Conservation (phyloP, 306 rosid genomes). For the Ziziphus jujuba region DNA sequence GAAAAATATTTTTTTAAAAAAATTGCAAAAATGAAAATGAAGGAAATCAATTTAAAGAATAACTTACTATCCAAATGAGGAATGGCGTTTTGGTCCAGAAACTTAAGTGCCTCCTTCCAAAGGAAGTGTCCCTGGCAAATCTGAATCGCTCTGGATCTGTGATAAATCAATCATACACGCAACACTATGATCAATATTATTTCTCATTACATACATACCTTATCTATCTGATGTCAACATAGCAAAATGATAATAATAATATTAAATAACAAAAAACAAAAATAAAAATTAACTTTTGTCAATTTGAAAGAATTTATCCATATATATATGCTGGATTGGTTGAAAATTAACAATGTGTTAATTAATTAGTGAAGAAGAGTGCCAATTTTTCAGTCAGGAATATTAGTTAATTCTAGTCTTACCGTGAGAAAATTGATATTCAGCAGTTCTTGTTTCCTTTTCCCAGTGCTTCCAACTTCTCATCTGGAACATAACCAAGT, state of each 20-base stretch:
- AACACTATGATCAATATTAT: not conserved
- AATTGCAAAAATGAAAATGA: not conserved
- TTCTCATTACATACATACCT: too few species aligned
- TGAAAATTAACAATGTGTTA: too few species aligned
- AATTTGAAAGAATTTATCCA: too few species aligned
- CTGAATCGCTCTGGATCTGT: conserved; percentile 88
- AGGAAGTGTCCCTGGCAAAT: conserved; percentile 86
- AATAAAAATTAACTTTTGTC: too few species aligned
- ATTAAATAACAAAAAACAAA: too few species aligned
- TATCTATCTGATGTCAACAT: too few species aligned
- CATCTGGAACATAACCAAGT: conserved; percentile 50
- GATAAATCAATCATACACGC: not conserved
- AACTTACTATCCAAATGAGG: conserved; percentile 82
- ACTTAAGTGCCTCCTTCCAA: conserved; percentile 87
- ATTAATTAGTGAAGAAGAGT: too few species aligned
- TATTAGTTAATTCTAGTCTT: conserved; percentile 7
- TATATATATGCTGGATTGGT: too few species aligned
- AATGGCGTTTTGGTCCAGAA: conserved; percentile 67
- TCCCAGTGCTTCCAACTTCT: conserved; percentile 92
- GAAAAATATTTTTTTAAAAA: not conserved
- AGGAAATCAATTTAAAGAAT: not conserved
- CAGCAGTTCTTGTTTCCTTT: conserved; percentile 68
- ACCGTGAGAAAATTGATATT: conserved; percentile 88
- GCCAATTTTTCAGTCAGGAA: not conserved
- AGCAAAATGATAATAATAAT: too few species aligned